A percentile compares a stretch with the other conserved stretches of the same genome.
phyloP scores from a whole-genome alignment of 2,329 filamentous ascomycete genomes.

The Trichoderma sp. region DNA sequence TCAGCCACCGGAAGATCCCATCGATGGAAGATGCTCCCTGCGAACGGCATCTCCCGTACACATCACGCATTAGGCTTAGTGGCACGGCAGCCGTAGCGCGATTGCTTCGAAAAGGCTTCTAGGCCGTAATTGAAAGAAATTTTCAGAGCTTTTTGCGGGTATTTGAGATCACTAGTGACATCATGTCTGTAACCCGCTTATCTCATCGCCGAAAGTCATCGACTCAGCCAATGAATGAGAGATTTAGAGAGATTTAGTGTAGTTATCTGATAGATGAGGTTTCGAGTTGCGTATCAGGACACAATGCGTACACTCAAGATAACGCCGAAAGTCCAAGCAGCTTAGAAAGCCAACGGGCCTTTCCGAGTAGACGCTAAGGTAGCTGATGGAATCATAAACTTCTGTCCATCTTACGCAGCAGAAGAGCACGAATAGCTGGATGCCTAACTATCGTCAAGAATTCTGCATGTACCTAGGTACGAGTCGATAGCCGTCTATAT shows the following conservation, averaged over 20 bases:
- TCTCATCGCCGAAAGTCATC: neutral
- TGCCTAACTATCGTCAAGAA: neutral
- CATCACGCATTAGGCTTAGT: neutral
- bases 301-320: neutral
- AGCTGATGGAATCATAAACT: neutral
- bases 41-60: conserved; percentile 13
- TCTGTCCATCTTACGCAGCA: neutral
- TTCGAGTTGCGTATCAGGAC: neutral
- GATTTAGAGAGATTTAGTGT: neutral
- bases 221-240: neutral
- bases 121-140: neutral
- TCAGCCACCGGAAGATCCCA: conserved; percentile 20
- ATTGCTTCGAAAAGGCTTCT: conserved; percentile 5
- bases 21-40: conserved; percentile 1
- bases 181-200: conserved; percentile 8
- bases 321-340: neutral
- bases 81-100: neutral
- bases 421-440: neutral
- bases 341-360: neutral
- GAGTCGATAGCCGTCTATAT: neutral
- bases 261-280: neutral
- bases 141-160: neutral
- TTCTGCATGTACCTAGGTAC: neutral
- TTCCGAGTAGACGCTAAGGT: neutral
- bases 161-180: neutral